Evolutionary conservation across 176 grass and related monocot species (phyloP).

Genomic region (Carex parvula): DNA sequence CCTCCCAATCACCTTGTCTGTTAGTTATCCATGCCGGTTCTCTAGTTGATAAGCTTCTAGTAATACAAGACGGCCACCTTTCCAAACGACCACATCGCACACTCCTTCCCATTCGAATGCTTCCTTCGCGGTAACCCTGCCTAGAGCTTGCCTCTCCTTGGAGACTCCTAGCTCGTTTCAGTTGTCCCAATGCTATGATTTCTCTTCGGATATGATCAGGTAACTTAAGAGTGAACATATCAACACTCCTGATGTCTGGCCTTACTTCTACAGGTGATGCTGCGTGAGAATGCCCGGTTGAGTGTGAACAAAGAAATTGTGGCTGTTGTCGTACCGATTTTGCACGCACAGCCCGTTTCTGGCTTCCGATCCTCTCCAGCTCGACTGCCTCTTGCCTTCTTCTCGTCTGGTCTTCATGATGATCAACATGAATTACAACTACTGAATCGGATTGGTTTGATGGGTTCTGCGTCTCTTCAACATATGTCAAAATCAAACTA

Average conservation of each 20-base stretch:
- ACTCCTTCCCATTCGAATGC: constrained; percentile 32
- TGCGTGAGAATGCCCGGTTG: constrained; percentile 64
- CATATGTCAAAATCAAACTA: neutral
- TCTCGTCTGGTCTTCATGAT: neutral
- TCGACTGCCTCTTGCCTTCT: constrained; percentile 41
- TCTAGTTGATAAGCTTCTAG: constrained; percentile 57
- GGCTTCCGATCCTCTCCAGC: constrained; percentile 72
- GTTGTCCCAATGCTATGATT: constrained; percentile 40
- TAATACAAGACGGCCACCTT: constrained; percentile 68
- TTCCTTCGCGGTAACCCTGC: constrained; percentile 39
- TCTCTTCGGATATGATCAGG: constrained; percentile 57
- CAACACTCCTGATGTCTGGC: constrained; percentile 29
- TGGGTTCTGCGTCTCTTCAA: neutral
- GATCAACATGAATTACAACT: constrained; percentile 36
- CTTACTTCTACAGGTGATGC: neutral
- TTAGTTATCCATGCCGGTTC: constrained; percentile 49
- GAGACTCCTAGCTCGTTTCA: constrained; percentile 32
- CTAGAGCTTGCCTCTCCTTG: constrained; percentile 31
- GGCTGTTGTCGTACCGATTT: constrained; percentile 35
- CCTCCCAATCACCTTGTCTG: constrained; percentile 24
- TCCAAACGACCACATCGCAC: constrained; percentile 43
- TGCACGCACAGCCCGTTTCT: constrained; percentile 52
- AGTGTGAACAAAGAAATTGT: constrained; percentile 55
- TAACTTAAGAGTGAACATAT: constrained; percentile 73
- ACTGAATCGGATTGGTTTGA: neutral